Base-by-base conservation (phyloP, 2,329 filamentous ascomycete genomes). In the Pseudogymnoascus sp. region DNA sequence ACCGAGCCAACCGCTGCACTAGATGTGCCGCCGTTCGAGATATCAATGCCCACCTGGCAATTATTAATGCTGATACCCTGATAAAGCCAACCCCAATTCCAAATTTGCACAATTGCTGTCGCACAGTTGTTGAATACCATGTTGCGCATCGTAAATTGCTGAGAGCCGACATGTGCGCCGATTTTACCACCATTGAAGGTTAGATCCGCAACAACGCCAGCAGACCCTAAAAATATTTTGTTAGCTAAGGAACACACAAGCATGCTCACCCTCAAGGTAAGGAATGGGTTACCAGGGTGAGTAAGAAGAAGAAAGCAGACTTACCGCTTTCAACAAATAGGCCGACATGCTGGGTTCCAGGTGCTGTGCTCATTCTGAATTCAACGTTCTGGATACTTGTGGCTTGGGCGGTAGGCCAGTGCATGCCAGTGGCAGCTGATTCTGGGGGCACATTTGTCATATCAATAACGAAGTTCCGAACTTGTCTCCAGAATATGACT, bases 381-480 rank as follows among this genome's bases (percentile, higher is more conserved):
- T 80, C 75, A 53, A 87, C 77, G 73, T 87, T 87, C 70, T 86
- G 83, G 3, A 87, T 77, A 59, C 80, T 83, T 1, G 83, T 85
- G 1, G 83, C 80, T 68, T 83, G 81, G 6, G 78, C 77, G 28
- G 78, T 78, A 13, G 80, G 81, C 81, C 81, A 83, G 68, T 83
- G 81, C 61, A 83, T 81, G 60, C 74, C 76, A 35, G 74, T 72
- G 40, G 72, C 75, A 23, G 67, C 72, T 19, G 74, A 50, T 28
- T 3, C 11, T 10, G 62, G 35, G 5, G 67, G 65, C 1, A 69
- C 63, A 17, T 59, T 60, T 13, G 75, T 78, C 53, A 79, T 76
- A 68, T 89, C 86, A 36, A 89, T 77, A 62, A 85, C 76, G 59
- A 90, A 78, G 69, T 90, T 90, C 9, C 85, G 78, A 64, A 87